Conservation (phyloP, 2,329 filamentous ascomycete genomes). For the Cladosporium sp. region DNA sequence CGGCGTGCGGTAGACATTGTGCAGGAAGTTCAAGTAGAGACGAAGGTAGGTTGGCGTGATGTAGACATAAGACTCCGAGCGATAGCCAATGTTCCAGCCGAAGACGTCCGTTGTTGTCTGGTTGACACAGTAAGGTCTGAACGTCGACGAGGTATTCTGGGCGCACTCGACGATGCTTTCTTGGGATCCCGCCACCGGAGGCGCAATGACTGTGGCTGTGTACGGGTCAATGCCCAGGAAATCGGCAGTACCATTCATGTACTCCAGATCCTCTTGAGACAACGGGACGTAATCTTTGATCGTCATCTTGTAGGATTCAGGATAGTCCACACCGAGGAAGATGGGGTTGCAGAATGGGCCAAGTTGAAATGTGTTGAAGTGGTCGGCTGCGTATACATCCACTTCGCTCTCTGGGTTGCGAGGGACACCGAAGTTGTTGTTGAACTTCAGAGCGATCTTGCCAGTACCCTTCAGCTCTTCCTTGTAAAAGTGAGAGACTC, state of each 20-base stretch:
- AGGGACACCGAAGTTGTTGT: constrained; percentile 36
- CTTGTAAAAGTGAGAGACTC: constrained; percentile 45
- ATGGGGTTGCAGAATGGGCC: constrained; percentile 51
- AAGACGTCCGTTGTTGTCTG: constrained; percentile 25
- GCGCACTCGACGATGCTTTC: constrained; percentile 29
- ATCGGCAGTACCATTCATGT: constrained; percentile 20
- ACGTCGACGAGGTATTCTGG: constrained; percentile 26
- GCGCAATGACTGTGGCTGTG: constrained; percentile 17
- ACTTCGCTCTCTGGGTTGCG: constrained; percentile 35
- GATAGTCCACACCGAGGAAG: constrained; percentile 50
- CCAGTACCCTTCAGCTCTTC: constrained; percentile 50
- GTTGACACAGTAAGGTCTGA: constrained; percentile 31
- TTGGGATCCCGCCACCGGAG: constrained; percentile 9
- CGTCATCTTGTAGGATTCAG: constrained; percentile 44
- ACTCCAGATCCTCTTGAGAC: constrained; percentile 42
- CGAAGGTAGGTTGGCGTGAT: constrained; percentile 57
- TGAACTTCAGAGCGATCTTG: constrained; percentile 49
- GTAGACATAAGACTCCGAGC: constrained; percentile 55
- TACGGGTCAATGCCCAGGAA: constrained; percentile 19
- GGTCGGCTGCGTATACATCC: constrained; percentile 44
- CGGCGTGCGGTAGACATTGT: constrained; percentile 53
- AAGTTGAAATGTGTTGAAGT: constrained; percentile 42
- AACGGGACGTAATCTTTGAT: constrained; percentile 44
- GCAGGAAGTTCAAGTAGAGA: constrained; percentile 53
- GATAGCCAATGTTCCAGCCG: constrained; percentile 40